Evolutionary conservation across 495 filamentous ascomycete species (phyloP).

Genomic region (Thermothielavioides terrestris): DNA sequence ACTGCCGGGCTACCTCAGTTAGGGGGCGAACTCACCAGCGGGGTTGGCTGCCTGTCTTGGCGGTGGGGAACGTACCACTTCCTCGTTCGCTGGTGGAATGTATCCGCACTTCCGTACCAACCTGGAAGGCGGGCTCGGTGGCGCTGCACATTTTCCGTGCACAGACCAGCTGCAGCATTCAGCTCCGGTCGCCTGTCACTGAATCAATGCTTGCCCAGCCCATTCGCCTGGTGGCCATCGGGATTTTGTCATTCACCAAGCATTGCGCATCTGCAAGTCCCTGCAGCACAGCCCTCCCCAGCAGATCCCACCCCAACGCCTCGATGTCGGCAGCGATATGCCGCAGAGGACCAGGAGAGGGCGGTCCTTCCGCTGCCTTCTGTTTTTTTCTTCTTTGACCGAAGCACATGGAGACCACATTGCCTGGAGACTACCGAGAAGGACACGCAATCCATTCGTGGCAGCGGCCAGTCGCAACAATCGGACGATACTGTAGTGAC

Average conservation of each 20-base stretch:
- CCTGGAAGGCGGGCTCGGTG: conserved; percentile 19
- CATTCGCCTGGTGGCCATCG: conserved; percentile 29
- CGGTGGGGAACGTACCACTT: background rate
- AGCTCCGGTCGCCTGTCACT: conserved; percentile 32
- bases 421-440: no score
- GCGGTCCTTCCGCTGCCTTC: no score
- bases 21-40: conserved; percentile 2
- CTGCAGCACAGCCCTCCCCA: conserved; percentile 37
- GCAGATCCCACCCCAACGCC: conserved; percentile 31
- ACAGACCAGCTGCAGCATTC: conserved; percentile 39
- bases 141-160: no score
- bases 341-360: no score
- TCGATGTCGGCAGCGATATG: conserved; percentile 2
- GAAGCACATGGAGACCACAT: no score
- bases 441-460: no score
- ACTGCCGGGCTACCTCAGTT: background rate
- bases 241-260: conserved; percentile 27
- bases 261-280: conserved; percentile 37
- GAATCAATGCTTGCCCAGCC: conserved; percentile 14
- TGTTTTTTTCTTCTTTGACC: no score
- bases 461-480: no score
- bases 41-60: conserved; percentile 9
- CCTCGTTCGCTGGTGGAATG: background rate
- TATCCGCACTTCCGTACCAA: no score
- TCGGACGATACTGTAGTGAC: background rate